Evolutionary conservation across 768 basidiomycete species (phyloP).

Genomic region (Russula earlei): DNA sequence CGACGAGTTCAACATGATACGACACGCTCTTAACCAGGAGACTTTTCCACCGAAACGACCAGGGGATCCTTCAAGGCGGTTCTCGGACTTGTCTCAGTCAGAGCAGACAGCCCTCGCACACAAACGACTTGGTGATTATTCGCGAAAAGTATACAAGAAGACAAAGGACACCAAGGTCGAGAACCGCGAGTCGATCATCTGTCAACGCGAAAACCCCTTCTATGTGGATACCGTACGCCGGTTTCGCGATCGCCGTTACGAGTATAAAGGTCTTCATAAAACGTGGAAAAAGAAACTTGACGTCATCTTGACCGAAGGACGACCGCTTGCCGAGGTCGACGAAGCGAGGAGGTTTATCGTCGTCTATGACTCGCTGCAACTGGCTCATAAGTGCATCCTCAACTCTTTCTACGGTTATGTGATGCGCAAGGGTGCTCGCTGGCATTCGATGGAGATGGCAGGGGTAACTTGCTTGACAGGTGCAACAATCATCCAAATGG

Average conservation of each 20-base stretch:
- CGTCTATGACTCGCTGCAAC: conserved; percentile 93
- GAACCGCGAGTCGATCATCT: conserved; percentile 88
- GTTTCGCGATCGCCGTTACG: conserved; percentile 96
- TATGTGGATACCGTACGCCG: conserved; percentile 97
- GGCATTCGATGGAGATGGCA: conserved; percentile 99
- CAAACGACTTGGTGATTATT: conserved; percentile 97
- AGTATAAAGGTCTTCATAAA: conserved; percentile 97
- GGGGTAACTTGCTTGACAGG: conserved; percentile 98
- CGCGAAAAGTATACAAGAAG: conserved; percentile 97
- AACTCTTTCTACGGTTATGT: conserved; percentile 99
- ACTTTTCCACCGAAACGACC: conserved; percentile 75
- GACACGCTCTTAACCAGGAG: conserved; percentile 93
- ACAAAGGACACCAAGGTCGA: conserved; percentile 96
- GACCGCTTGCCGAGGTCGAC: conserved; percentile 76
- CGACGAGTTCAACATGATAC: conserved; percentile 99
- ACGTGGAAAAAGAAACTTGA: conserved; percentile 99
- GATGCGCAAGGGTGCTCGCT: conserved; percentile 97
- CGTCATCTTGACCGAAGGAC: conserved; percentile 51
- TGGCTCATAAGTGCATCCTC: conserved; percentile 98
- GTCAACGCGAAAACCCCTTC: conserved; percentile 96
- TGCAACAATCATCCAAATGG: conserved; percentile 98
- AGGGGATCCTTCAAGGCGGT: conserved; percentile 65
- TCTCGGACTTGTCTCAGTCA: conserved; percentile 67
- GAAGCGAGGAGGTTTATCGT: conserved; percentile 99
- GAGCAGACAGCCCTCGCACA: conserved; percentile 91